Evolutionary conservation across 345 rosid species (phyloP).

Genomic region (Syzygium jambos): DNA sequence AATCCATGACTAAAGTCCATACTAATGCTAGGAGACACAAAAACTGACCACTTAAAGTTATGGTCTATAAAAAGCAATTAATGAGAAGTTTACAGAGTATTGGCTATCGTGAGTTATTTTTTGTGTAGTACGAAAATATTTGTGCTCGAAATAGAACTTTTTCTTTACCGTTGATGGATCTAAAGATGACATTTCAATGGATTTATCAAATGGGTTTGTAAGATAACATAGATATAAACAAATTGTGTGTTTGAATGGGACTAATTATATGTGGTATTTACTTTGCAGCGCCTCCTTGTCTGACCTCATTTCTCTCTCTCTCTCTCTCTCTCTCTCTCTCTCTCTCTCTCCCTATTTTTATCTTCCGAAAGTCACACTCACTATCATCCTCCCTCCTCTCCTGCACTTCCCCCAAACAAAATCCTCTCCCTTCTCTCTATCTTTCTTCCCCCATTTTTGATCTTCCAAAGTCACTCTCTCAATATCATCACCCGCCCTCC

Average conservation of each 20-base stretch:
- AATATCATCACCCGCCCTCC: neutral
- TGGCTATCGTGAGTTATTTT: neutral
- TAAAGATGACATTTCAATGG: neutral
- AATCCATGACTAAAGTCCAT: neutral
- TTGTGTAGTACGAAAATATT: neutral
- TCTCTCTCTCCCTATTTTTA: neutral
- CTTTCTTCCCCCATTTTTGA: neutral
- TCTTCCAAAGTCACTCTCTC: neutral
- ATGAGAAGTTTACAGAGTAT: neutral
- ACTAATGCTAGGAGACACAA: neutral
- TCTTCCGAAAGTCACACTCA: constrained; percentile 1
- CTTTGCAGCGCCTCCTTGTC: neutral
- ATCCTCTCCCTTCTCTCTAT: neutral
- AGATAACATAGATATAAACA: neutral
- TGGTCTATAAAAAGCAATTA: neutral
- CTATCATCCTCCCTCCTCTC: neutral
- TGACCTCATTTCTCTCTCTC: neutral
- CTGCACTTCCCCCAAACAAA: neutral
- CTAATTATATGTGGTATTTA: neutral
- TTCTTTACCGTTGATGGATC: neutral
- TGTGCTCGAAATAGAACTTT: neutral
- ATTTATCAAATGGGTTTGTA: neutral
- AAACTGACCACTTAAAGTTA: neutral
- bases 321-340: neutral
- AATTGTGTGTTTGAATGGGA: neutral